Percentiles rank a stretch among this genome's conserved stretches.
Conservation (phyloP, 2,329 filamentous ascomycete species). For the Leptographium procerum region DNA sequence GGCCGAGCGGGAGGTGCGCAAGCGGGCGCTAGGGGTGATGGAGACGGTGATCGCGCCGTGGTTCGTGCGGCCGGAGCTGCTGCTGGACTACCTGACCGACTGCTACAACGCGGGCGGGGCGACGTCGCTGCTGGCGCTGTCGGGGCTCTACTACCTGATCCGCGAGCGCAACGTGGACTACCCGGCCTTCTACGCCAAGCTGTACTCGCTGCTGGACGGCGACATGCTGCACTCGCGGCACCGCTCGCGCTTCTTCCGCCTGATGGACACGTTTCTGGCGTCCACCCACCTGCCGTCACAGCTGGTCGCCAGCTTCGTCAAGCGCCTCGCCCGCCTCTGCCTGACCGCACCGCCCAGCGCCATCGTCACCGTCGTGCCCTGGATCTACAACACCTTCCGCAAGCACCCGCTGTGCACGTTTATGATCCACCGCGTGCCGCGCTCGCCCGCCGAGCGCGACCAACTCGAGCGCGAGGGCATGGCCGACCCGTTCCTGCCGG, state of each 20-base stretch:
- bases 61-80: slow-evolving; percentile 76
- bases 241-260: slow-evolving; percentile 82
- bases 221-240: slow-evolving; percentile 88
- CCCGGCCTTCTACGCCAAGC: slow-evolving; percentile 81
- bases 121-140: slow-evolving; percentile 76
- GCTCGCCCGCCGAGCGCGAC: slow-evolving; percentile 41
- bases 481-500: slow-evolving; percentile 63
- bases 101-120: slow-evolving; percentile 81
- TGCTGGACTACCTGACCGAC: slow-evolving; percentile 95
- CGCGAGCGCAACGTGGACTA: slow-evolving; percentile 92
- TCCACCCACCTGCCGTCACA: slow-evolving; percentile 88
- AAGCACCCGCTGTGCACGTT: slow-evolving; percentile 85
- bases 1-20: slow-evolving; percentile 63
- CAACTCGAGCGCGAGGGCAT: slow-evolving; percentile 46
- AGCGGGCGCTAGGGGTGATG: slow-evolving; percentile 64
- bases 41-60: slow-evolving; percentile 73
- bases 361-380: slow-evolving; percentile 80
- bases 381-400: slow-evolving; percentile 90
- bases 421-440: slow-evolving; percentile 76
- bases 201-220: slow-evolving; percentile 83
- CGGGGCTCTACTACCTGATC: slow-evolving; percentile 91
- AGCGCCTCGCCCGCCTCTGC: slow-evolving; percentile 73
- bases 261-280: slow-evolving; percentile 79
- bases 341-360: slow-evolving; percentile 84
- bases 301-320: slow-evolving; percentile 91